These are phyloP conservation scores for Corymbia calophylla DNA, from an alignment of 441 rosid species.

Conservation along the genomic window DNA sequence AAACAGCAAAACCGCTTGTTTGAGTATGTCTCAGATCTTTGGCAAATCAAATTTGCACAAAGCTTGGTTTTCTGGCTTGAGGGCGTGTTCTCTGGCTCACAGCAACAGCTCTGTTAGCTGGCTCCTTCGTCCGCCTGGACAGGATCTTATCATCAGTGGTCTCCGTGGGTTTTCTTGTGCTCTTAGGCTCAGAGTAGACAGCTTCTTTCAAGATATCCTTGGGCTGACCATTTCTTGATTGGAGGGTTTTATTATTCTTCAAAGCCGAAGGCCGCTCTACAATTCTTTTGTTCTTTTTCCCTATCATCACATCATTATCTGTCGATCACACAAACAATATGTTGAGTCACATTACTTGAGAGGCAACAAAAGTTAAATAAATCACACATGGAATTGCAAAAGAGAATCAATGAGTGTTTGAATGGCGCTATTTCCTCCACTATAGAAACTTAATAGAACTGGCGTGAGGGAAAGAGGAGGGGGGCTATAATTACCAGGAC, in stretches of 20 bases:
- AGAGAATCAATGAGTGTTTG: background rate
- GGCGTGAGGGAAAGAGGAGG: background rate
- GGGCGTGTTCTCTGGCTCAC: background rate
- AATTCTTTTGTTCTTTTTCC: conserved; percentile 26
- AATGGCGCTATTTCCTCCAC: background rate
- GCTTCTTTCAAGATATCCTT: conserved; percentile 5
- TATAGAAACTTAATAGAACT: background rate
- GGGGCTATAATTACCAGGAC: conserved; percentile 33
- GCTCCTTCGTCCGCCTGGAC: conserved; percentile 14
- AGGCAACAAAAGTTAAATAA: background rate
- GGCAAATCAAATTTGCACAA: background rate
- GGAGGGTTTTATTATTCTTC: conserved; percentile 20
- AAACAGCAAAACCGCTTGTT: background rate
- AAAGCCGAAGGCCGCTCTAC: conserved; percentile 9
- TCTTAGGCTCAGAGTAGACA: background rate
- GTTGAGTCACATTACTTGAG: background rate
- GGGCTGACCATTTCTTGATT: conserved; percentile 17
- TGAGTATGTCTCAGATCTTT: background rate
- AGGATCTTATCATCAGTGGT: conserved; percentile 5
- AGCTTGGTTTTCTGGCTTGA: background rate
- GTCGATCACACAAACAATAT: background rate
- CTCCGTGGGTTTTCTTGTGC: conserved; percentile 15
- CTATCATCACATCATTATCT: conserved; percentile 56
- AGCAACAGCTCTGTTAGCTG: conserved; percentile 1
- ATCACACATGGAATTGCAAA: background rate